Evolutionary conservation across 2,329 filamentous ascomycete genomes (phyloP).

Genomic region (Talaromyces verruculosus): DNA sequence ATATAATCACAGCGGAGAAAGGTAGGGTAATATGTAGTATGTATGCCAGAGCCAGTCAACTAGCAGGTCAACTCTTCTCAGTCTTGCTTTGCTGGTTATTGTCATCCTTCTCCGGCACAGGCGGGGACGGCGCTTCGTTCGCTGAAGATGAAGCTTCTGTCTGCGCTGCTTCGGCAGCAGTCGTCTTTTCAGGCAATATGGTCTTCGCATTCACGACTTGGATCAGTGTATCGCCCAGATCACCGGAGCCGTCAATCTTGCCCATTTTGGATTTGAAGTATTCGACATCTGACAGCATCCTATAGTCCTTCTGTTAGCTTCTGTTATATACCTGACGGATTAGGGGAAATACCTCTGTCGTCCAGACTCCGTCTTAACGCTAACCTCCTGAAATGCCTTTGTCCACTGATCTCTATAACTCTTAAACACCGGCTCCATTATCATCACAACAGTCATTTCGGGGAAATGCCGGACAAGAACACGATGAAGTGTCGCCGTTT

Average conservation of each 20-base stretch:
- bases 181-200: constrained; percentile 25
- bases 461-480: constrained; percentile 80
- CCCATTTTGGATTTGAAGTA: constrained; percentile 68
- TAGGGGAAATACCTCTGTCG: constrained; percentile 63
- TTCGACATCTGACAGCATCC: constrained; percentile 74
- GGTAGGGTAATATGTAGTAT: neutral
- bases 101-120: constrained; percentile 16
- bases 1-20: constrained; percentile 4
- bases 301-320: constrained; percentile 38
- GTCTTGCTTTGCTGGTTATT: constrained; percentile 2
- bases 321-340: constrained; percentile 17
- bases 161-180: neutral
- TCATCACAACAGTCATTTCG: constrained; percentile 72
- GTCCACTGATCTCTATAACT: constrained; percentile 80
- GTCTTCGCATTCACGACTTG: constrained; percentile 47
- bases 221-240: constrained; percentile 68
- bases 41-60: neutral
- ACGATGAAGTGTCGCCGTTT: constrained; percentile 79
- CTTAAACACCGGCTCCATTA: constrained; percentile 81
- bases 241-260: constrained; percentile 76
- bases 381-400: constrained; percentile 65
- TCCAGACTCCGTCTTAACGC: constrained; percentile 65
- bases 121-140: constrained; percentile 6
- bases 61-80: neutral
- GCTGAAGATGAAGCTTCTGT: neutral